Base-by-base conservation (phyloP, 1,284 basidiomycete species). In the Exobasidium cylindrosporum region DNA sequence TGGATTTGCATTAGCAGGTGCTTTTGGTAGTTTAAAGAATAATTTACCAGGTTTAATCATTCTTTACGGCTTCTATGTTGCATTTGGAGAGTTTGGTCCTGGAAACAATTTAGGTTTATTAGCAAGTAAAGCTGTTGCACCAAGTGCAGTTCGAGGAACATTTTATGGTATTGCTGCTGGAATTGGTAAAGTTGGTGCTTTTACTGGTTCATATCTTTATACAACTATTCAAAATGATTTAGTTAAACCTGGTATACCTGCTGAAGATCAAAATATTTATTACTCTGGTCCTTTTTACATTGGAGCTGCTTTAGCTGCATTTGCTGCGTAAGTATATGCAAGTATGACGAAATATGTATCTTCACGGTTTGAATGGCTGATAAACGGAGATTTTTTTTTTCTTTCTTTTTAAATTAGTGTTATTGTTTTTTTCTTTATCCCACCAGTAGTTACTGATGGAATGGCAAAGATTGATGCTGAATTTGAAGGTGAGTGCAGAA, bases 11-110 rank as follows among this genome's bases (percentile, higher is more conserved):
- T 61, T 79, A 59, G 62, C 70, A 4, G 79, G 77, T 40, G 66
- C 65, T 0, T 77, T 74, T 49, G 55, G 57, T 13, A 21, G 61
- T 29, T 70, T 81, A 10, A 57, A 65, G 1, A 32, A 69, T 31
- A 50, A 64, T 24, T 55, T 69, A 65, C 89, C 90, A 44, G 71
- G 62, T 0, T 71, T 81, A 21, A 69, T 78, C 82, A 85, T 92
- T 47, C 82, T 96, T 7, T 96, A 95, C 73, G 92, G 93, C 7
- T 86, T 96, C 58, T 97, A 96, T 85, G 79, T 95, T 61, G 87
- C 86, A 68, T 89, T 91, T 65, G 92, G 91, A 54, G 91, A 92
- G 81, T 80, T 91, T 54, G 95, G 77, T 0, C 64, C 73, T 0
- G 77, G 77, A 1, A 75, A 79, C 50, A 70, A 72, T 50, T 64